Evolutionary conservation across 495 filamentous ascomycete genomes (phyloP).

Genomic region (Hypoxylon rickii): DNA sequence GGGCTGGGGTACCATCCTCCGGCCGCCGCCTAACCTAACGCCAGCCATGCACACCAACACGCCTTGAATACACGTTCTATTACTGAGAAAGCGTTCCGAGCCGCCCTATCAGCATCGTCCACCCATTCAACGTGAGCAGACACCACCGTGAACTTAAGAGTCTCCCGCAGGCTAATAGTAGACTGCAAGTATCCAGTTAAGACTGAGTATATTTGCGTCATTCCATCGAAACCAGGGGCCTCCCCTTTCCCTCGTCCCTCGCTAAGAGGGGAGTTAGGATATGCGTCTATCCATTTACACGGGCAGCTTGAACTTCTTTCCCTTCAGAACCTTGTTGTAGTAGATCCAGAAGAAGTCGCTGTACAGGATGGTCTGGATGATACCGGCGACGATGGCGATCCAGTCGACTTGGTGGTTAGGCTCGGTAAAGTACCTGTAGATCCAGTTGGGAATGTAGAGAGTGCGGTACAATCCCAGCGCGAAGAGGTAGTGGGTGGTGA

Average conservation of each 20-base stretch:
- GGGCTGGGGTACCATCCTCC: constrained; percentile 15
- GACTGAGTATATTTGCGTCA: neutral
- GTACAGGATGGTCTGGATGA: constrained; percentile 92
- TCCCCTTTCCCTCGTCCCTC: too few relatives aligned
- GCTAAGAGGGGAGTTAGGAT: neutral
- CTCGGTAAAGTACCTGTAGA: constrained; percentile 83
- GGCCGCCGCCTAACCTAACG: constrained; percentile 36
- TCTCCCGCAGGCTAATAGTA: constrained; percentile 6
- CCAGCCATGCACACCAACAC: constrained; percentile 37
- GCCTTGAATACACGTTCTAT: constrained; percentile 33
- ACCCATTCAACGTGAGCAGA: constrained; percentile 2
- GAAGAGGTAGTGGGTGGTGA: constrained; percentile 97
- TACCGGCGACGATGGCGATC: constrained; percentile 82
- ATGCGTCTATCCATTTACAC: constrained; percentile 55
- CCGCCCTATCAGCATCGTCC: neutral
- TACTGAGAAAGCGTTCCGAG: constrained; percentile 18
- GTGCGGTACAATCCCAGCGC: constrained; percentile 90
- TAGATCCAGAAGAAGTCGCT: constrained; percentile 99
- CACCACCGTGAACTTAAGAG: neutral
- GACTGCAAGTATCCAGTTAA: constrained; percentile 3
- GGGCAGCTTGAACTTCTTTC: constrained; percentile 85
- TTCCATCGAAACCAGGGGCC: neutral
- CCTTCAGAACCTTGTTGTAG: constrained; percentile 90
- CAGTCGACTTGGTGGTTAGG: constrained; percentile 68
- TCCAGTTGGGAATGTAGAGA: constrained; percentile 98